A percentile compares a stretch with the other conserved stretches of the same genome.
Conservation (phyloP, 2,329 filamentous ascomycete genomes). For the Fonsecaea monophora region DNA sequence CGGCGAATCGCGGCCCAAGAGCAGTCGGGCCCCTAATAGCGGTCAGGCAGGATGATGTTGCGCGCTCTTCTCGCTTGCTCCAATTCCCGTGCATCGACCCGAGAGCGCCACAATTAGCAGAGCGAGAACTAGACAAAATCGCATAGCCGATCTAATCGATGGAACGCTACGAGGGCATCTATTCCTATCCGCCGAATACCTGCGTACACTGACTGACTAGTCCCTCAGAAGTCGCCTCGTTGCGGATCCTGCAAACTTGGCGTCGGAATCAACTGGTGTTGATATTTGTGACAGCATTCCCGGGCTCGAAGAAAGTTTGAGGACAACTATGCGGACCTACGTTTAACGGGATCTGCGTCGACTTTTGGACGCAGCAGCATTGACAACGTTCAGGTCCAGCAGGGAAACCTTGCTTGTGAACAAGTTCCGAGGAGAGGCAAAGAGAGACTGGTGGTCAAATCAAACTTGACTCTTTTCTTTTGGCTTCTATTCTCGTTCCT, state of each 20-base stretch:
- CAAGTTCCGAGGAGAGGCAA: background rate
- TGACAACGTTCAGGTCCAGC: background rate
- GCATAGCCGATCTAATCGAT: background rate
- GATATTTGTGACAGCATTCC: background rate
- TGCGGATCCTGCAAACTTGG: background rate
- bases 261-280: background rate
- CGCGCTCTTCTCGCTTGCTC: background rate
- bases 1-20: constrained; percentile 44
- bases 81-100: background rate
- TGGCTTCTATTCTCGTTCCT: constrained; percentile 12
- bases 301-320: background rate
- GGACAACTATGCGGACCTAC: background rate
- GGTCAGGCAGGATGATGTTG: constrained; percentile 51
- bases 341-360: background rate
- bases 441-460: constrained; percentile 8
- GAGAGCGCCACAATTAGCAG: background rate
- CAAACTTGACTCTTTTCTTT: constrained; percentile 4
- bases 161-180: background rate
- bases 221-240: background rate
- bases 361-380: background rate
- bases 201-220: background rate
- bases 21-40: constrained; percentile 52
- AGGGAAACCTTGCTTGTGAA: background rate
- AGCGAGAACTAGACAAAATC: background rate
- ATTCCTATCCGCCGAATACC: background rate